Base-by-base conservation (phyloP, 1,284 basidiomycete species). In the Abortiporus biennis region DNA sequence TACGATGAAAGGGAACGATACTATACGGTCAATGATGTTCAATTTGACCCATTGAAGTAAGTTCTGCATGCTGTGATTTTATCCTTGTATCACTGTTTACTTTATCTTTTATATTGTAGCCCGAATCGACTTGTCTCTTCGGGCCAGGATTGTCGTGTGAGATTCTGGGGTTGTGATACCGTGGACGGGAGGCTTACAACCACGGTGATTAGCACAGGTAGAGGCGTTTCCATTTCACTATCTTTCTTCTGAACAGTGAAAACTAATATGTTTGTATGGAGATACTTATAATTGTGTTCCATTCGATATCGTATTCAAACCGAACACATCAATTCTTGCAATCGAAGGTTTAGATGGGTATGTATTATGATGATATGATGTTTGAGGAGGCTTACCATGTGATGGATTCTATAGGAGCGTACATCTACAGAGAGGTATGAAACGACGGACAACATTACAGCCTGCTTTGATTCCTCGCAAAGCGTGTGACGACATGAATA, bases 21-120 rank as follows among this genome's bases (percentile, higher is more conserved):
- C 33, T 46, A 49, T 36, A 51, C 52, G 0, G 52, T 57, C 8
- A 54, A 52, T 13, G 53, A 56, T 24, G 47, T 56, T 4, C 48
- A 53, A 11, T 49, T 58, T 19, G 48, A 57, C 41, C 58, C 58
- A 1, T 38, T 38, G n/a, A 17, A 41, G 58, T 56, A 42, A 12
- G 47, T 47, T 17, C 16, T n/a, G 24, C 3, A 12, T 15, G 17
- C 27, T 12, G n/a, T 21, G 17, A 25, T 22, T n/a, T 15, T 38
- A 23, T 27, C 24, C 11, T 5, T 17, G n/a, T 22, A 16, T 23
- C 32, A 8, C 29, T 19, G 13, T 9, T 11, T 12, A 2, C 11
- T 12, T 29, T 8, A 25, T 15, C 17, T 43, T 21, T 27, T 23
- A 9, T 17, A 8, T 19, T 25, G 2, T 38, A 60, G 58, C 17